Evolutionary conservation across 129 eudicot species (phyloP).

Genomic region (Artemisia argyi): DNA sequence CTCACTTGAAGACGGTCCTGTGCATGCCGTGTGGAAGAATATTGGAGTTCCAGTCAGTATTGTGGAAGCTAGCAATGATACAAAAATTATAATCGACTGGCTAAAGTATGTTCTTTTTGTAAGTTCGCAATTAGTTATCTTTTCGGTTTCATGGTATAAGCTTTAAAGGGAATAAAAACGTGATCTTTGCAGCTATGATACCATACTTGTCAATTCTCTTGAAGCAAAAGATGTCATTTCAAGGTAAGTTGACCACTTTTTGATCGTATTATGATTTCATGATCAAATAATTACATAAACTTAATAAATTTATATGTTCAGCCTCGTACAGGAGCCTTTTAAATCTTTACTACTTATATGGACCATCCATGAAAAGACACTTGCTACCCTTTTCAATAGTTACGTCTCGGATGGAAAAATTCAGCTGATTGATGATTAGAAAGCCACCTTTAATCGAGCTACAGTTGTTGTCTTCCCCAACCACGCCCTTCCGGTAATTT

Average conservation of each 20-base stretch:
- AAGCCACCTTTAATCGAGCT: constrained; percentile 63
- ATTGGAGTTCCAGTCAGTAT: constrained; percentile 55
- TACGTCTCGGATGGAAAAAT: constrained; percentile 45
- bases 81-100: constrained; percentile 66
- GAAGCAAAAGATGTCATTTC: constrained; percentile 59
- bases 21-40: constrained; percentile 60
- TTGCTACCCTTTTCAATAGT: constrained; percentile 55
- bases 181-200: constrained; percentile 80
- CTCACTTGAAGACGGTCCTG: constrained; percentile 85
- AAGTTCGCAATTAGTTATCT: background rate
- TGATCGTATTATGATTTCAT: constrained; percentile 7
- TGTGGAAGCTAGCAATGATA: constrained; percentile 33
- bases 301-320: constrained; percentile 64
- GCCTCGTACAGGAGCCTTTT: constrained; percentile 97
- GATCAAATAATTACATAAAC: constrained; percentile 8
- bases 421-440: constrained; percentile 67
- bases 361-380: constrained; percentile 75
- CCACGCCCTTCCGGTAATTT: constrained; percentile 74
- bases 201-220: constrained; percentile 75
- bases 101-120: constrained; percentile 57
- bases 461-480: constrained; percentile 86
- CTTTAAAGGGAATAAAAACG: background rate
- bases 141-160: background rate
- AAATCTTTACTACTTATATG: constrained; percentile 79
- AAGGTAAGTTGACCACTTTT: constrained; percentile 46